Conservation (phyloP, 352 stramenopile species). For the Pythium grandisporangium region DNA sequence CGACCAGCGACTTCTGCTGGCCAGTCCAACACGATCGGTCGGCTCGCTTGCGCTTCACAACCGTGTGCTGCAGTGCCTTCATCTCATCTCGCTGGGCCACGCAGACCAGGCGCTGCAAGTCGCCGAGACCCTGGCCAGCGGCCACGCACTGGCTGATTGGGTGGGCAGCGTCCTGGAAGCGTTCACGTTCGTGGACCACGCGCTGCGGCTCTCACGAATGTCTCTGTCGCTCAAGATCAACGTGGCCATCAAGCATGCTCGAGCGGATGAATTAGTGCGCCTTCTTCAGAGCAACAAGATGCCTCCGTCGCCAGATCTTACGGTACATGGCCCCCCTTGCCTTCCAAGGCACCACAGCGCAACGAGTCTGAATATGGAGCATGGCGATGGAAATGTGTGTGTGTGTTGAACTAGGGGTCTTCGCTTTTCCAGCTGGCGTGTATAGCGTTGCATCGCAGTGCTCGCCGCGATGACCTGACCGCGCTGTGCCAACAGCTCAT, state of each 20-base stretch:
- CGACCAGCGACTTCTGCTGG: conserved; percentile 44
- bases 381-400: background rate
- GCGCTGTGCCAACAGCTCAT: conserved; percentile 14
- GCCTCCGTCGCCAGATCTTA: conserved; percentile 20
- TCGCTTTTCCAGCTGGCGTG: conserved; percentile 54
- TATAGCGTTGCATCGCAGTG: conserved; percentile 25
- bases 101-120: conserved; percentile 30
- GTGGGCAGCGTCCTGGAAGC: conserved; percentile 53
- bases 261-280: conserved; percentile 24
- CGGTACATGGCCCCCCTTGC: conserved; percentile 15
- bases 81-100: conserved; percentile 46
- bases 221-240: conserved; percentile 39
- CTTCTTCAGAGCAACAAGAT: conserved; percentile 21
- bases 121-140: conserved; percentile 27
- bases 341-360: background rate
- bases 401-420: conserved; percentile 20
- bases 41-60: conserved; percentile 58
- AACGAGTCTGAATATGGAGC: no score
- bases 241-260: conserved; percentile 58
- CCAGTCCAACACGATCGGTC: conserved; percentile 26
- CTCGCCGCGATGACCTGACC: conserved; percentile 13
- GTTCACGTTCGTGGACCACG: conserved; percentile 37
- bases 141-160: conserved; percentile 31
- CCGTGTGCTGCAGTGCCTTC: conserved; percentile 48
- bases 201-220: conserved; percentile 25